phyloP scores from a whole-genome alignment of 352 stramenopile species.

The Achlya hypogyna region DNA sequence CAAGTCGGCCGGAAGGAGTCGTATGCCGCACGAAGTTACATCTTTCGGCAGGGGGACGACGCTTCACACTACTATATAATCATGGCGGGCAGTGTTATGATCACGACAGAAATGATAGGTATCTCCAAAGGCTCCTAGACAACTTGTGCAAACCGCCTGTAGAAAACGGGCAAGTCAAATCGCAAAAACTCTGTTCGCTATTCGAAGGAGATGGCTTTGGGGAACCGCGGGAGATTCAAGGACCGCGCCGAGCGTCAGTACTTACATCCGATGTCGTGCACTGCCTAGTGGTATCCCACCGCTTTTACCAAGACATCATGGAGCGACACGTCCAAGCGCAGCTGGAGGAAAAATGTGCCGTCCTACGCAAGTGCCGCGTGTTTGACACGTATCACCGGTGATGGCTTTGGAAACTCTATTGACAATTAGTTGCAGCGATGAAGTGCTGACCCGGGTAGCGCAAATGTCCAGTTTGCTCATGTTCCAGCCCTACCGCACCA shows the following conservation, averaged over 20 bases:
- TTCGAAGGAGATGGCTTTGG: constrained; percentile 18
- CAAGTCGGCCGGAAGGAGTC: neutral
- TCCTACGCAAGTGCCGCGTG: constrained; percentile 48
- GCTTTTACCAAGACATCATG: constrained; percentile 42
- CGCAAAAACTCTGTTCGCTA: constrained; percentile 17
- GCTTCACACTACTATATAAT: constrained; percentile 12
- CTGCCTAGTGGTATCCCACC: constrained; percentile 42
- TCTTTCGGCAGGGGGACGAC: constrained; percentile 18
- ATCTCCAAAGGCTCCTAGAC: neutral
- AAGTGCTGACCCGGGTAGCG: constrained; percentile 38
- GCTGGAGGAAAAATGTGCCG: constrained; percentile 40
- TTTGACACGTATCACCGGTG: constrained; percentile 30
- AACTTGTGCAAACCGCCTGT: neutral
- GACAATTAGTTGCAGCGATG: constrained; percentile 31
- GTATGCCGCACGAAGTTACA: neutral
- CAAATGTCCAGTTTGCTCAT: constrained; percentile 39
- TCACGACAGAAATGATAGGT: constrained; percentile 15
- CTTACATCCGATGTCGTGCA: constrained; percentile 28
- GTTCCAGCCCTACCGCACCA: constrained; percentile 42
- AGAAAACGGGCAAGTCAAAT: constrained; percentile 14
- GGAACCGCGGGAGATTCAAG: constrained; percentile 7
- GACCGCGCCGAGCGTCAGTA: constrained; percentile 3
- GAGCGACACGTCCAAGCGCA: constrained; percentile 34
- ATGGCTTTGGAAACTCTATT: neutral
- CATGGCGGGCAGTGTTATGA: constrained; percentile 7